These are phyloP conservation scores for Claviceps pazoutovae DNA, from an alignment of 2,329 filamentous ascomycete species.

Conservation along the genomic window DNA sequence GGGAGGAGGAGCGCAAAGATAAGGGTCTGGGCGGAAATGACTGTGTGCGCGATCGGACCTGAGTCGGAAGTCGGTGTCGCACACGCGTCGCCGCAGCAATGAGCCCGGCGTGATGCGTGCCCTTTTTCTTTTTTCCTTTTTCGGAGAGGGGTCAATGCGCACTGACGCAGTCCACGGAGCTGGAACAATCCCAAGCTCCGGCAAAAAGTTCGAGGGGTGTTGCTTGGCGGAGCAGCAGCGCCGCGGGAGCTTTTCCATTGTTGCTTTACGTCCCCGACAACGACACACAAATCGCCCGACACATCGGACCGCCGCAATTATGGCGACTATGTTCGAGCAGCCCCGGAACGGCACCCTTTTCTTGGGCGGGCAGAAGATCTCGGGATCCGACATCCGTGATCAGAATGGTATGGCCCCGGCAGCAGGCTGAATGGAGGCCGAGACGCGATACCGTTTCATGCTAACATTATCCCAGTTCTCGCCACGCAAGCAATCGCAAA, in stretches of 20 bases:
- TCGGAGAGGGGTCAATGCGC: conserved; percentile 8
- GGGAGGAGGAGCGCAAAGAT: background rate
- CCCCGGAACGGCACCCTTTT: conserved; percentile 92
- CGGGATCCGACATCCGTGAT: conserved; percentile 88
- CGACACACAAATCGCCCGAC: conserved; percentile 4
- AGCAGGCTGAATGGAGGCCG: background rate
- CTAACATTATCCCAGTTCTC: conserved; percentile 43
- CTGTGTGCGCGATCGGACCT: conserved; percentile 2
- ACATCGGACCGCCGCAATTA: conserved; percentile 26
- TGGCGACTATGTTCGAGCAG: conserved; percentile 95
- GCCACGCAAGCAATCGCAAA: conserved; percentile 96
- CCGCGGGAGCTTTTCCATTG: background rate
- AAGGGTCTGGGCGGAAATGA: conserved; percentile 1
- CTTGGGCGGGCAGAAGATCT: conserved; percentile 94
- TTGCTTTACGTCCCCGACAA: background rate
- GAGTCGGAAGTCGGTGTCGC: background rate
- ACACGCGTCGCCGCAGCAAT: background rate
- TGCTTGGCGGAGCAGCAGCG: conserved; percentile 4
- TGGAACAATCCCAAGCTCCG: conserved; percentile 16
- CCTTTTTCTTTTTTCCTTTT: conserved; percentile 3
- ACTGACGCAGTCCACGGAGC: conserved; percentile 7
- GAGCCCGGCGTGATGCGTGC: conserved; percentile 7
- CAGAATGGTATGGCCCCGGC: conserved; percentile 59
- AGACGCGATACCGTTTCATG: conserved; percentile 1
- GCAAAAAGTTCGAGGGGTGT: conserved; percentile 16